Evolutionary conservation across 345 rosid species (phyloP).

Genomic region (Mercurialis annua): DNA sequence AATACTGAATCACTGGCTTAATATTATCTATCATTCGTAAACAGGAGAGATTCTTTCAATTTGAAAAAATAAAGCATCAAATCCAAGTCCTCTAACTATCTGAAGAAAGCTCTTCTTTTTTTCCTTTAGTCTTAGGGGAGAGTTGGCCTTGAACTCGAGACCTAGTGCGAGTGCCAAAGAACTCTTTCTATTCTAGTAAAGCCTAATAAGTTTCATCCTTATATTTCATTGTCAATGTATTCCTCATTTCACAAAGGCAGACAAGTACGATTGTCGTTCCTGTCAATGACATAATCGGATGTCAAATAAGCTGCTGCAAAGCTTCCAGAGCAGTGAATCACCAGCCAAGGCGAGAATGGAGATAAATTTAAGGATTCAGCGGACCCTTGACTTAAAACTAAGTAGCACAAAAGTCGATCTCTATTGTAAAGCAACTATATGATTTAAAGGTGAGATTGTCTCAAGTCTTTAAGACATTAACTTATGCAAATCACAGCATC

Average conservation of each 20-base stretch:
- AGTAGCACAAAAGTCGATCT: no score
- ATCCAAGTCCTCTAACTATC: neutral
- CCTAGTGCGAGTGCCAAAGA: neutral
- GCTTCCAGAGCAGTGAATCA: neutral
- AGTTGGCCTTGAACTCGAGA: no score
- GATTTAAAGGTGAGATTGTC: neutral
- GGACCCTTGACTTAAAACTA: neutral
- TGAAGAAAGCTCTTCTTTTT: neutral
- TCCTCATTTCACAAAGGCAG: no score
- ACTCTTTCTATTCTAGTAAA: no score
- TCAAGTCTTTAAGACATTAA: neutral
- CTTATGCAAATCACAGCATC: no score
- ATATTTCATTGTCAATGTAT: no score
- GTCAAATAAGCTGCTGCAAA: neutral
- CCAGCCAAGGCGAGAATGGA: neutral
- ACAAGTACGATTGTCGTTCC: no score
- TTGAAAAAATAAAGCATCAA: neutral
- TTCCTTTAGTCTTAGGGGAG: neutral
- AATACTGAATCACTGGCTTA: no score
- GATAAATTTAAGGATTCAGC: neutral
- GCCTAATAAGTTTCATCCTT: no score
- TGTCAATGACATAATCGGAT: neutral
- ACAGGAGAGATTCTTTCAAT: no score
- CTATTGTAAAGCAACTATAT: no score
- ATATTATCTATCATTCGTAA: no score